Base-by-base conservation (phyloP, 495 filamentous ascomycete species). In the Trichoderma orchidacearum region DNA sequence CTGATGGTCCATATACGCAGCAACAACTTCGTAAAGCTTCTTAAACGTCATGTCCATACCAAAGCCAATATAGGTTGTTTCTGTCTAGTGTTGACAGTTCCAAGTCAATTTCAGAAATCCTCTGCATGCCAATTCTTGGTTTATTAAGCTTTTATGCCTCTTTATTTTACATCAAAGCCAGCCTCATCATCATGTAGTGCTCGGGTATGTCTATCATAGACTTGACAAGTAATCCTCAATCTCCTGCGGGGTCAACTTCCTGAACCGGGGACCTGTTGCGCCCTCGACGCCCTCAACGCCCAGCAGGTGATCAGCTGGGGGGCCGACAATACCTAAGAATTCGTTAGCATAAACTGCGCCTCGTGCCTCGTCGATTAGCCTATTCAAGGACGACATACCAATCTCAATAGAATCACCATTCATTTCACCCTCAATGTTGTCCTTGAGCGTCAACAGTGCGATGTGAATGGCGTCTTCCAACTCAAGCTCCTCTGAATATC, bases 341-440 rank as follows among this genome's bases (percentile, higher is more conserved):
- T 51, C 58, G 68, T 80, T 69, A 79, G 70, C n/a, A n/a, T n/a
- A n/a, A n/a, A n/a, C n/a, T n/a, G n/a, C n/a, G n/a, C n/a, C n/a
- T n/a, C n/a, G 5, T 23, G 5, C 9, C 50, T 18, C 15, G 25
- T 11, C 5, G 4, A 6, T 5, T 23, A 18, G 25, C 15, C 3
- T 6, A 52, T 13, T 15, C 23, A 30, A 18, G 30, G 7, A 51
- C 1, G 27, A 23, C 15, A 7, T 66, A 92, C 92, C 92, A 64
- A 99, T 96, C 77, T 99, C 93, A 62, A 99, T 92, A 36, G 93
- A 97, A 71, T 97, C 94, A 52, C 93, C 93, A 65, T 89, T 97
- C 93, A 97, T 96, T 75, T 98, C 93, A 25, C 93, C 93, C 72
- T 96, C 93, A 62, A 97, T 97, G 28, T 90, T 95, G 80, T 99